A percentile compares a stretch with the other conserved stretches of the same genome.
These are phyloP conservation scores for Aethionema arabicum DNA, from an alignment of 345 rosid species.

Conservation along the genomic window DNA sequence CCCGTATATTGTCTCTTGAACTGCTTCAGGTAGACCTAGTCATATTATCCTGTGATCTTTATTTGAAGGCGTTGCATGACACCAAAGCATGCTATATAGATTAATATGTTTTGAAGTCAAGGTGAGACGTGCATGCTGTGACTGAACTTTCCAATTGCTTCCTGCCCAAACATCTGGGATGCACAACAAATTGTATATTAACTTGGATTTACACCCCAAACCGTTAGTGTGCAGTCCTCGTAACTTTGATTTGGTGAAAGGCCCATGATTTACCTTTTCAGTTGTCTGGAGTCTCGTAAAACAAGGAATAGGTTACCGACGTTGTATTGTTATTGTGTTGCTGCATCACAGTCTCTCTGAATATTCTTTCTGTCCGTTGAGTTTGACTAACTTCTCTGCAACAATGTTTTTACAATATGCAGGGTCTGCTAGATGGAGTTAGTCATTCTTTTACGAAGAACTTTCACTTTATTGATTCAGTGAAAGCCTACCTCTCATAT, in stretches of 20 bases:
- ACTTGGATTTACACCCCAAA: constrained; percentile 23
- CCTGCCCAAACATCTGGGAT: constrained; percentile 22
- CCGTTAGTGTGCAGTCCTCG: constrained; percentile 12
- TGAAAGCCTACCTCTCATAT: constrained; percentile 95
- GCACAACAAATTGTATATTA: background rate
- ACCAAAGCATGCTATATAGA: constrained; percentile 6
- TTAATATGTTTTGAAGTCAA: background rate
- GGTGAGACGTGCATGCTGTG: background rate
- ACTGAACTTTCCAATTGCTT: constrained; percentile 11
- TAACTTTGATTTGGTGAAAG: constrained; percentile 17
- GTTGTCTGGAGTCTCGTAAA: constrained; percentile 9
- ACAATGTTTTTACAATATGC: constrained; percentile 37
- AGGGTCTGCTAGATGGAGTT: constrained; percentile 96
- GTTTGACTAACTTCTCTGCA: constrained; percentile 26
- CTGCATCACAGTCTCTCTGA: constrained; percentile 7
- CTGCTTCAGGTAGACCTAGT: constrained; percentile 81
- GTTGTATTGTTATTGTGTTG: constrained; percentile 1
- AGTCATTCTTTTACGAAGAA: constrained; percentile 89
- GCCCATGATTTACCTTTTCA: constrained; percentile 10
- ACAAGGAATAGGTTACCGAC: constrained; percentile 10
- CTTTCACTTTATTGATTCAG: constrained; percentile 96
- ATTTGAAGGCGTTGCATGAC: constrained; percentile 20
- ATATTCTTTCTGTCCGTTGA: constrained; percentile 17
- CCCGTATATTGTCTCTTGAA: constrained; percentile 90
- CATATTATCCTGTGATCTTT: constrained; percentile 19